Base-by-base conservation (phyloP, 495 filamentous ascomycete genomes). In the Penicillium simplicissimum region DNA sequence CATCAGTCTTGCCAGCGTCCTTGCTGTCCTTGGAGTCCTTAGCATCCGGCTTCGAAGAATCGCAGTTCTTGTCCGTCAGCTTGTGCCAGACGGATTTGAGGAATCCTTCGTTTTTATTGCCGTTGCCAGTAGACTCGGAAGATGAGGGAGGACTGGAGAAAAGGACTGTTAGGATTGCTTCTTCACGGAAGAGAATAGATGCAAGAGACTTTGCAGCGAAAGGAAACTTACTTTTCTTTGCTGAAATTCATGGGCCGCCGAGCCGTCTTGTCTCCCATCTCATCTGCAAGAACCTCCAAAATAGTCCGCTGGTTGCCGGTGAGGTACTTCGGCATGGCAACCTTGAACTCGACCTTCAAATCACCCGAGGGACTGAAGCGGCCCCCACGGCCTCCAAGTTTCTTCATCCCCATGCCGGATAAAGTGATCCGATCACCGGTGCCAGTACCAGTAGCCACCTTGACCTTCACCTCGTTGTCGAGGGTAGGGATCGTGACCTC, bases 251-350 rank as follows among this genome's bases (percentile, higher is more conserved):
- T 98, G 43, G 95, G 85, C 45, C 96, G 84, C 72, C 88, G 92
- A n/a, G 95, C 95, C 17, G 85, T 90, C 75, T 92, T 89, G 71
- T 98, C 95, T 13, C 84, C 85, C 82, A 97, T 85, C 79, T 98
- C 95, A 66, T 98, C 93, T 33, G 95, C 95, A 47, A 98, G 84
- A 81, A 97, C 92, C 76, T 98, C 95, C 59, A 97, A 71, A 34
- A 98, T 88, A 0, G 89, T 92, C 37, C 96, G 84, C 78, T 98
- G 94, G 74, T 95, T 97, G 21, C 85, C 79, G 23, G 85, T 91
- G 67, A 98, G 79, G 67, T 92, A 96, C 75, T 96, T 97, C 13
- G 95, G 95, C 91, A 97, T 96, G 33, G 84, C 73, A 14, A 98
- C 90, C 78, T 92, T 94, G 81, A 96, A 98, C 73, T 98, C 96